phyloP scores from a whole-genome alignment of 768 basidiomycete species.

The Leccinellum luteum region DNA sequence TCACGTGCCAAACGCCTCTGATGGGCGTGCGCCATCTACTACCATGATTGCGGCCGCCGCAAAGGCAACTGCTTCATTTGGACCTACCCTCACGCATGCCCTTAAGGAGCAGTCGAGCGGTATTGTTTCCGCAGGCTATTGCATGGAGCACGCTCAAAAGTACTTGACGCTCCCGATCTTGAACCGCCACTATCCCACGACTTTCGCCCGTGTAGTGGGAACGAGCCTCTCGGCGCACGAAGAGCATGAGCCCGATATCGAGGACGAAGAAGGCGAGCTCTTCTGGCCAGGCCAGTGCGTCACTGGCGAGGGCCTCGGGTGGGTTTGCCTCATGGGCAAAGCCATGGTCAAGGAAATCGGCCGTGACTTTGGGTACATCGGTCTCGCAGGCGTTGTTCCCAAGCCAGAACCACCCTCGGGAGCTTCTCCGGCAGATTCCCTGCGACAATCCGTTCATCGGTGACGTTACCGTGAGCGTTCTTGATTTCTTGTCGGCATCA shows the following conservation, averaged over 20 bases:
- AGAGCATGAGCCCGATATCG: slow-evolving; percentile 78
- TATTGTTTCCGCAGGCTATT: slow-evolving; percentile 41
- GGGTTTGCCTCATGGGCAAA: slow-evolving; percentile 86
- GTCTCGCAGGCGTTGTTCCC: slow-evolving; percentile 68
- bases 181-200: slow-evolving; percentile 69
- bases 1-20: slow-evolving; percentile 29
- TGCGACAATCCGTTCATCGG: slow-evolving; percentile 34
- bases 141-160: slow-evolving; percentile 48
- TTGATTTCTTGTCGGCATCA: slow-evolving; percentile 33
- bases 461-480: slow-evolving; percentile 13
- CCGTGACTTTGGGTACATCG: slow-evolving; percentile 68
- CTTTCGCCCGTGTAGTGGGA: slow-evolving; percentile 70
- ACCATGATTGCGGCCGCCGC: slow-evolving; percentile 31
- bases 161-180: slow-evolving; percentile 64
- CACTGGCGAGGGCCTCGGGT: slow-evolving; percentile 76
- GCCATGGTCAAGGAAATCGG: slow-evolving; percentile 85
- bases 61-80: slow-evolving; percentile 29
- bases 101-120: slow-evolving; percentile 33
- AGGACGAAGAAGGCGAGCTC: slow-evolving; percentile 84
- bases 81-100: slow-evolving; percentile 23
- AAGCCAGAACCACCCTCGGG: slow-evolving; percentile 50
- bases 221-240: slow-evolving; percentile 60
- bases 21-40: slow-evolving; percentile 28
- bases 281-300: slow-evolving; percentile 77
- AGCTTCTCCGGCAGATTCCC: slow-evolving; percentile 29